These are phyloP conservation scores for Psophocarpus tetragonolobus DNA, from an alignment of 306 rosid genomes.

Conservation along the genomic window DNA sequence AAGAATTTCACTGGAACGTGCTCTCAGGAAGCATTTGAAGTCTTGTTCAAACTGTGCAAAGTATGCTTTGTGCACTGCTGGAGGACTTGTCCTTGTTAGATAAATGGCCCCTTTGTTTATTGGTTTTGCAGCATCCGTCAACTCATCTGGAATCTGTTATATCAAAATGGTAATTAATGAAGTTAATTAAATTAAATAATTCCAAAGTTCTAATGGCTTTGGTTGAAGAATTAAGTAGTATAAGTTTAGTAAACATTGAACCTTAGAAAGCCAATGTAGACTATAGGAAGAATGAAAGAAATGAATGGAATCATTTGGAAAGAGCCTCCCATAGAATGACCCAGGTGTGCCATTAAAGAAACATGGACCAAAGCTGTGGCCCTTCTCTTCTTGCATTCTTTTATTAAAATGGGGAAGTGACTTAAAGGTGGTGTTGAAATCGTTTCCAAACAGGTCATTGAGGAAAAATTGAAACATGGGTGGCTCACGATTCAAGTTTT, in stretches of 20 bases:
- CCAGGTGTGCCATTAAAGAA: constrained; percentile 50
- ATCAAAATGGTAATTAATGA: too few relatives aligned
- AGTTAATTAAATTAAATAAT: too few relatives aligned
- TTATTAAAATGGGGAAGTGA: constrained; percentile 37
- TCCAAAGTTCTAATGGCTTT: too few relatives aligned
- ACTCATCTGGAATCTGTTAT: constrained; percentile 32
- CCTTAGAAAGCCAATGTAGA: constrained; percentile 26
- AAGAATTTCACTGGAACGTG: too few relatives aligned
- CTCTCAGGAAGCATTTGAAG: too few relatives aligned
- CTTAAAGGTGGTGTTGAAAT: constrained; percentile 38
- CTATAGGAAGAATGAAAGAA: constrained; percentile 35
- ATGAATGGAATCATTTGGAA: constrained; percentile 30
- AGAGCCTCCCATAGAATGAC: constrained; percentile 30
- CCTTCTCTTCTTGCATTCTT: background rate
- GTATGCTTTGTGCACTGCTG: too few relatives aligned
- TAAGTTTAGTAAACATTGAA: too few relatives aligned
- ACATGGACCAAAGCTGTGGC: constrained; percentile 35
- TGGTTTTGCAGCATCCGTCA: background rate
- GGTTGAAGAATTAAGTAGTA: too few relatives aligned
- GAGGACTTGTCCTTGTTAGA: constrained; percentile 34
- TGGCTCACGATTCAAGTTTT: background rate
- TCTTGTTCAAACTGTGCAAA: too few relatives aligned
- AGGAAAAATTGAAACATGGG: constrained; percentile 32
- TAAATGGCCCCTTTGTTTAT: constrained; percentile 25
- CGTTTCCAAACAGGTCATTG: constrained; percentile 38